Evolutionary conservation across 495 filamentous ascomycete species (phyloP), one percentile per base, ranked within the genome.

Genomic region (Neurospora sp.): DNA sequence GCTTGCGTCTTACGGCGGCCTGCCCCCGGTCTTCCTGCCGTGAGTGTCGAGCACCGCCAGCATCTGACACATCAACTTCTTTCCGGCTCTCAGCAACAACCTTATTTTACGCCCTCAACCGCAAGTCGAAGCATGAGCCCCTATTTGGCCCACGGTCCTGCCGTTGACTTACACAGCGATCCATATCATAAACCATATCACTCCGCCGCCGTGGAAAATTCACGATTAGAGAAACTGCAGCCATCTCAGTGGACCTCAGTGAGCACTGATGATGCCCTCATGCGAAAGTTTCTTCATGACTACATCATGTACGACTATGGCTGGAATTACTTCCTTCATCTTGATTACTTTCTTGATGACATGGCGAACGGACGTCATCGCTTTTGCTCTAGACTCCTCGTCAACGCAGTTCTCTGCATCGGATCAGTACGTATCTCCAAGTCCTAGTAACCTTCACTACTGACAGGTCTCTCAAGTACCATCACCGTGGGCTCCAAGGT

Each of bases 281-380:
- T 83, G 74, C 75, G 79, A 20, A 80, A 76, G 44, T 72, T 84
- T 12, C 76, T 85, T 5, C 77, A 78, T 35, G 73, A 77, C 31
- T 85, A 83, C 69, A 60, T 84, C n/a, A 76, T 78, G n/a, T 80
- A 80, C 72, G 82, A 85, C 31, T 80, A 82, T 70, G 75, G 78
- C 16, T 83, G 77, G 76, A 80, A 80, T 18, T 77, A 77, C 2
- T 74, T 76, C 16, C 82, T 85, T 39, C 79, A 84, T 11, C 83
- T 81, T 73, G 78, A 81, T 18, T 79, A 72, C 38, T 85, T 85
- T 39, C 73, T 85, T 9, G 71, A 83, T 42, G 83, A 83, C 40
- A 79, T 85, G 80, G 78, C 73, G 38, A 72, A 70, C 14, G 78
- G 74, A 8, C 75, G 70, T 3, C 72, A 69, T 2, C 79, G 80